A percentile compares a stretch with the other conserved stretches of the same genome.
Conservation (phyloP, 2,329 filamentous ascomycete genomes). For the Hypomyces rosellus region DNA sequence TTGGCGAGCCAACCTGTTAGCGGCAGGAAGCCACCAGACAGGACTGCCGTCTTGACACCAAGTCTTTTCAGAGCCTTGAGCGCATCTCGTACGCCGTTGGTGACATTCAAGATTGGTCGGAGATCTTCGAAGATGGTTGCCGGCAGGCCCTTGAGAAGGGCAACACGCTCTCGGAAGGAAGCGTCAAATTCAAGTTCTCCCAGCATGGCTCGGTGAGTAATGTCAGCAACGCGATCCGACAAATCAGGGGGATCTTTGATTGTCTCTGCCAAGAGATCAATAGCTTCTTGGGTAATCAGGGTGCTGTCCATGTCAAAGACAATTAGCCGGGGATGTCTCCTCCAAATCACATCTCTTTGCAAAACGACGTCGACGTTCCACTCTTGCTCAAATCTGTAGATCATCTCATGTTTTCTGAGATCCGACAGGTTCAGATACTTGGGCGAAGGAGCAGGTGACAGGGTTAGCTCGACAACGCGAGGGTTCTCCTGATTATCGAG, state of each 20-base stretch:
- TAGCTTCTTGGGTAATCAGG: conserved; percentile 93
- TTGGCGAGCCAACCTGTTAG: conserved; percentile 80
- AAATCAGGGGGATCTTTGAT: conserved; percentile 63
- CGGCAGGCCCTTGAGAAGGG: conserved; percentile 73
- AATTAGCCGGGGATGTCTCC: conserved; percentile 75
- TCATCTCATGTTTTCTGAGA: conserved; percentile 70
- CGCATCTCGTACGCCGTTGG: conserved; percentile 70
- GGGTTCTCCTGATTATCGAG: conserved; percentile 56
- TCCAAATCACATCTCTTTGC: conserved; percentile 66
- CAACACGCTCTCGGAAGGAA: conserved; percentile 74
- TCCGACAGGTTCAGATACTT: conserved; percentile 62
- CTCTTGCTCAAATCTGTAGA: conserved; percentile 78
- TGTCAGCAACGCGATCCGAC: conserved; percentile 75
- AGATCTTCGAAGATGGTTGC: conserved; percentile 73
- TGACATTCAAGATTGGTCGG: conserved; percentile 68
- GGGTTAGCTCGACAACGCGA: conserved; percentile 58
- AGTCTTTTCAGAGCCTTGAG: conserved; percentile 67
- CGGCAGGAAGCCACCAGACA: conserved; percentile 88
- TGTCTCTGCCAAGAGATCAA: conserved; percentile 84
- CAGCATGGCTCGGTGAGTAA: conserved; percentile 91
- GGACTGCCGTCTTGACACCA: conserved; percentile 81
- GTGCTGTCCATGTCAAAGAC: conserved; percentile 99
- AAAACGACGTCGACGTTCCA: conserved; percentile 84
- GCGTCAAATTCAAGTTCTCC: conserved; percentile 89
- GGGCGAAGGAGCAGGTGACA: conserved; percentile 53